A percentile compares a stretch with the other conserved stretches of the same genome.
phyloP scores from a whole-genome alignment of 805 yeast genomes.

The Zygotorulaspora florentina region DNA sequence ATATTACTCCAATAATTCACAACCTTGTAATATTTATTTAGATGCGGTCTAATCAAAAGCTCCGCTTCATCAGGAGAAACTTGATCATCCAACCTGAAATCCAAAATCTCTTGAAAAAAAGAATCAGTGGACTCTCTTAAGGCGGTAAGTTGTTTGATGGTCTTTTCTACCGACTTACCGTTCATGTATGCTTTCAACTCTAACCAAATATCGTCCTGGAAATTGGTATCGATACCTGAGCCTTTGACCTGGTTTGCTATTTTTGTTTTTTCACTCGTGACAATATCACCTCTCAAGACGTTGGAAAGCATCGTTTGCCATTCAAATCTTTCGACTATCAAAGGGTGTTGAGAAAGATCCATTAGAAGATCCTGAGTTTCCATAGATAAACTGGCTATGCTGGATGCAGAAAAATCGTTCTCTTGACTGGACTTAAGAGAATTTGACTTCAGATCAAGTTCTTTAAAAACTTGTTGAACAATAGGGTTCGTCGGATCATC shows the following conservation, averaged over 20 bases:
- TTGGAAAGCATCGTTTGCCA: slow-evolving; percentile 94
- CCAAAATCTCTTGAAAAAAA: slow-evolving; percentile 61
- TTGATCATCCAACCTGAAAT: slow-evolving; percentile 53
- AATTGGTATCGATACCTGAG: slow-evolving; percentile 26
- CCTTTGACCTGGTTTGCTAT: slow-evolving; percentile 46
- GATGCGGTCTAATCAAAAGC: slow-evolving; percentile 49
- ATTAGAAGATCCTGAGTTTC: slow-evolving; percentile 17
- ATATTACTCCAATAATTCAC: slow-evolving; percentile 76
- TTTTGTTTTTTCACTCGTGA: slow-evolving; percentile 81
- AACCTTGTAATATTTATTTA: slow-evolving; percentile 60
- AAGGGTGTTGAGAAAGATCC: slow-evolving; percentile 31
- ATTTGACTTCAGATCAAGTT: slow-evolving; percentile 10
- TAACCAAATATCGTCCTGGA: slow-evolving; percentile 62
- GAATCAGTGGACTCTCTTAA: slow-evolving; percentile 70
- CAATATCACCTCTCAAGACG: slow-evolving; percentile 93
- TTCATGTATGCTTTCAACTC: slow-evolving; percentile 79
- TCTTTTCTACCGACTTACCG: slow-evolving; percentile 78
- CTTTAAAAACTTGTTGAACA: slow-evolving; percentile 14
- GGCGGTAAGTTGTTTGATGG: slow-evolving; percentile 61
- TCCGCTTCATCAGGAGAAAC: slow-evolving; percentile 39
- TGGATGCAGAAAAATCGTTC: slow-evolving; percentile 12
- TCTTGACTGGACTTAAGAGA: slow-evolving; percentile 5
- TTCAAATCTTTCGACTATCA: slow-evolving; percentile 71
- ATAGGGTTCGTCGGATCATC: slow-evolving; percentile 40
- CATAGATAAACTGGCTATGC: slow-evolving; percentile 17